A percentile compares a stretch with the other conserved stretches of the same genome.
Evolutionary conservation across 2,329 filamentous ascomycete species (phyloP).

Genomic region (Aureobasidium mangrovei): DNA sequence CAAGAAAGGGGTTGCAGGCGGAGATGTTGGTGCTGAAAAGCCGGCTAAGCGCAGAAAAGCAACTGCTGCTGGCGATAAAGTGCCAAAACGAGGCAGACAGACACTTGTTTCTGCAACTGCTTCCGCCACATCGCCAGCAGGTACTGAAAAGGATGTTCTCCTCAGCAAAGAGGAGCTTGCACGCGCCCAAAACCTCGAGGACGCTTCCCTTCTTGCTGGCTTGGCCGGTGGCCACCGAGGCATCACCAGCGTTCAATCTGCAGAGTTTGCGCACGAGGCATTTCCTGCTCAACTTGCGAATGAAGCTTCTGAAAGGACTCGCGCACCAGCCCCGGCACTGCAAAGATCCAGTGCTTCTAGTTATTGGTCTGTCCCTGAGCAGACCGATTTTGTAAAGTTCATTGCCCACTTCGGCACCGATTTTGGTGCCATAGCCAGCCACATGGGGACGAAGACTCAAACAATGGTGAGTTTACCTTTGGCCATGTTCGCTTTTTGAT

Average conservation of each 20-base stretch:
- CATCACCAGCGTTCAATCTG: slow-evolving; percentile 8
- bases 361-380: slow-evolving; percentile 81
- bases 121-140: slow-evolving; percentile 28
- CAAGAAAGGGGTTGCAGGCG: slow-evolving; percentile 25
- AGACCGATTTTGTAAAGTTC: slow-evolving; percentile 65
- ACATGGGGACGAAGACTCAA: slow-evolving; percentile 76
- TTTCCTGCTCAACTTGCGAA: slow-evolving; percentile 5
- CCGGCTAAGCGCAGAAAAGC: slow-evolving; percentile 23
- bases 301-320: slow-evolving; percentile 11
- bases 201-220: slow-evolving; percentile 26
- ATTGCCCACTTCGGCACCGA: slow-evolving; percentile 70
- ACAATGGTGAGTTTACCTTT: slow-evolving; percentile 59
- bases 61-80: slow-evolving; percentile 25
- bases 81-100: slow-evolving; percentile 16
- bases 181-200: slow-evolving; percentile 23
- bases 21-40: slow-evolving; percentile 26
- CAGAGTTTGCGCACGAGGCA: slow-evolving; percentile 14
- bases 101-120: slow-evolving; percentile 30
- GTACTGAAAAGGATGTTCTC: slow-evolving; percentile 22
- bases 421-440: slow-evolving; percentile 63
- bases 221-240: slow-evolving; percentile 20
- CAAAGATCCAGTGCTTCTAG: slow-evolving; percentile 46
- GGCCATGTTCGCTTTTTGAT: background rate
- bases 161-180: slow-evolving; percentile 27
- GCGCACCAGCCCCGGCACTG: slow-evolving; percentile 14